Evolutionary conservation across 164 flowering plant species (phyloP).

Genomic region (Magnolia officinalis): DNA sequence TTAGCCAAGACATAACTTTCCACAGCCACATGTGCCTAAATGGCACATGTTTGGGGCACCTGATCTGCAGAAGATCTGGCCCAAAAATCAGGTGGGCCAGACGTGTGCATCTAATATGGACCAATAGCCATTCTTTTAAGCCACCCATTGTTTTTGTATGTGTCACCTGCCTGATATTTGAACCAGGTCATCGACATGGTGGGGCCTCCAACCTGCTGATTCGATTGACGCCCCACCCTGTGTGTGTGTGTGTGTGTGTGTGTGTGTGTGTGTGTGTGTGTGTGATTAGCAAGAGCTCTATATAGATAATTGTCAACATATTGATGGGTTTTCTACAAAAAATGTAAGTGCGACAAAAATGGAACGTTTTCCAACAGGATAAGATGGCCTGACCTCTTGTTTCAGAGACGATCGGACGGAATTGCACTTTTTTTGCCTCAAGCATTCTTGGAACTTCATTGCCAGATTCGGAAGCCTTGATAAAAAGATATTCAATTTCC

Average conservation of each 20-base stretch:
- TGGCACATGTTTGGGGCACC: background rate
- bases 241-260: too few relatives aligned
- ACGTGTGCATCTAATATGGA: background rate
- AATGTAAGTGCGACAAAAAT: too few relatives aligned
- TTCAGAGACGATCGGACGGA: conserved; percentile 62
- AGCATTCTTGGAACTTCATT: conserved; percentile 94
- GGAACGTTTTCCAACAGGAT: background rate
- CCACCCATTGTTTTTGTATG: background rate
- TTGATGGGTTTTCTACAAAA: background rate
- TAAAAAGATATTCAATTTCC: conserved; percentile 79
- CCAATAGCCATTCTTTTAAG: background rate
- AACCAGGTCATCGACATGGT: background rate
- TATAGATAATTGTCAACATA: background rate
- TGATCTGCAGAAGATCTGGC: background rate
- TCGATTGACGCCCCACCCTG: too few relatives aligned
- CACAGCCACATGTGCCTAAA: too few relatives aligned
- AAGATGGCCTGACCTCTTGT: conserved; percentile 45
- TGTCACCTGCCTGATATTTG: background rate
- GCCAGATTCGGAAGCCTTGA: conserved; percentile 83
- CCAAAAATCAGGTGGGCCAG: background rate
- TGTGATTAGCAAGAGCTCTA: too few relatives aligned
- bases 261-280: too few relatives aligned
- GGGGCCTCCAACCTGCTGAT: too few relatives aligned
- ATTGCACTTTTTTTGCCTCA: conserved; percentile 84
- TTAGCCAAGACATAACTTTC: too few relatives aligned